Evolutionary conservation across 1,139 yeast species (phyloP).

Genomic region (Saccharomycopsis crataegensis): DNA sequence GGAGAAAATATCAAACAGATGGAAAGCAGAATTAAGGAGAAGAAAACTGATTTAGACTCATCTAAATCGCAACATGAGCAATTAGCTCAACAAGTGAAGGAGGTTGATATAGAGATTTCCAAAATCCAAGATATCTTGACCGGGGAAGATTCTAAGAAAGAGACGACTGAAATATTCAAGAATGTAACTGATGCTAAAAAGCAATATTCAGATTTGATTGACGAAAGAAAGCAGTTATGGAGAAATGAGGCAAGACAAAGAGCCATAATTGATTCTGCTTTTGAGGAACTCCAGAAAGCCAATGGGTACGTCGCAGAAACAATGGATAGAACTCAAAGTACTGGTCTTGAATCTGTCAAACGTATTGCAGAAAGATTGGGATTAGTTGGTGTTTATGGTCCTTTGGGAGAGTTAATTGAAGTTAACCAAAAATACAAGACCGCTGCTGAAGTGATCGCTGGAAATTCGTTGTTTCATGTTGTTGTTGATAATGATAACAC

Average conservation of each 20-base stretch:
- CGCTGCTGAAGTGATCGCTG: constrained; percentile 87
- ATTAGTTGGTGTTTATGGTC: constrained; percentile 71
- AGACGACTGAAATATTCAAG: constrained; percentile 27
- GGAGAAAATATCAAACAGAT: constrained; percentile 38
- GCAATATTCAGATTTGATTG: constrained; percentile 43
- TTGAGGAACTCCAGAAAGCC: constrained; percentile 49
- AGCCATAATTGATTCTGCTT: constrained; percentile 47
- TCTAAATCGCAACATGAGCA: constrained; percentile 15
- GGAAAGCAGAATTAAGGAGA: constrained; percentile 28
- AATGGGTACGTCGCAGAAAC: constrained; percentile 59
- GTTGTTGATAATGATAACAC: constrained; percentile 87
- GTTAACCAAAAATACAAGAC: constrained; percentile 78
- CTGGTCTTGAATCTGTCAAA: constrained; percentile 63
- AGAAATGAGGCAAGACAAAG: constrained; percentile 64
- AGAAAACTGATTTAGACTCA: constrained; percentile 21
- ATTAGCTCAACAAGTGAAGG: constrained; percentile 25
- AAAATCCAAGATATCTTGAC: constrained; percentile 29
- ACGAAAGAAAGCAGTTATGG: constrained; percentile 69
- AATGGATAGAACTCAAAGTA: constrained; percentile 63
- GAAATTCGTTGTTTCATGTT: constrained; percentile 75
- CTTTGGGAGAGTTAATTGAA: constrained; percentile 73
- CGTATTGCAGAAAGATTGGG: constrained; percentile 50
- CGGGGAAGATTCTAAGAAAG: constrained; percentile 30
- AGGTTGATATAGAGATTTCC: constrained; percentile 23
- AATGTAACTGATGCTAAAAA: constrained; percentile 32